These are phyloP conservation scores for Penicillium alfredii DNA, from an alignment of 495 filamentous ascomycete species.

Conservation along the genomic window DNA sequence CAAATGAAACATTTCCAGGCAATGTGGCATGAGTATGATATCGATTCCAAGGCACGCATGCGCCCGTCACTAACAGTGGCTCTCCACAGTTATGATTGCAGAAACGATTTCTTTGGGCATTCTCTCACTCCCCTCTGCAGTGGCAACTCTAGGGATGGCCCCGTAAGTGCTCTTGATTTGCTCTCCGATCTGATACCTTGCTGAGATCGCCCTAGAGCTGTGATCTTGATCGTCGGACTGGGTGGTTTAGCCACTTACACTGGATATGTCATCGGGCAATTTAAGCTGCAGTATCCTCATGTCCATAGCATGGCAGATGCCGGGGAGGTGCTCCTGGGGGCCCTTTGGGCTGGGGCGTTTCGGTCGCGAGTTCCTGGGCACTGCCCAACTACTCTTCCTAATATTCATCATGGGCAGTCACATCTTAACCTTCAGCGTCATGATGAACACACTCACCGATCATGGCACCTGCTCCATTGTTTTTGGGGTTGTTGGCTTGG, in stretches of 20 bases:
- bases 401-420: constrained; percentile 68
- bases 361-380: constrained; percentile 55
- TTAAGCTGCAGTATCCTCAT: constrained; percentile 27
- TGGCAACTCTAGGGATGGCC: constrained; percentile 55
- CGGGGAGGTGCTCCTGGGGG: constrained; percentile 55
- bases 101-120: constrained; percentile 59
- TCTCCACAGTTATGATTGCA: constrained; percentile 48
- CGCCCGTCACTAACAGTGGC: neutral
- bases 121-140: constrained; percentile 52
- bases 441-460: constrained; percentile 54
- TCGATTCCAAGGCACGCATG: neutral
- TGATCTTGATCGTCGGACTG: constrained; percentile 50
- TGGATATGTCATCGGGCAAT: constrained; percentile 24
- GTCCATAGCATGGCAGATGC: constrained; percentile 64
- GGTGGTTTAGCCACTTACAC: constrained; percentile 54
- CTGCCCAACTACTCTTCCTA: constrained; percentile 57
- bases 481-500: constrained; percentile 54
- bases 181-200: too few relatives aligned
- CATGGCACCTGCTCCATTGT: constrained; percentile 58
- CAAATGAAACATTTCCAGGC: constrained; percentile 6
- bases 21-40: constrained; percentile 23
- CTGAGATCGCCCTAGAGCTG: constrained; percentile 4
- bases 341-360: constrained; percentile 49
- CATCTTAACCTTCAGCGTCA: constrained; percentile 57
- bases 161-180: constrained; percentile 11